A percentile compares a stretch with the other conserved stretches of the same genome.
Conservation (phyloP, 306 rosid genomes). For the Pterocarpus macrocarpus region DNA sequence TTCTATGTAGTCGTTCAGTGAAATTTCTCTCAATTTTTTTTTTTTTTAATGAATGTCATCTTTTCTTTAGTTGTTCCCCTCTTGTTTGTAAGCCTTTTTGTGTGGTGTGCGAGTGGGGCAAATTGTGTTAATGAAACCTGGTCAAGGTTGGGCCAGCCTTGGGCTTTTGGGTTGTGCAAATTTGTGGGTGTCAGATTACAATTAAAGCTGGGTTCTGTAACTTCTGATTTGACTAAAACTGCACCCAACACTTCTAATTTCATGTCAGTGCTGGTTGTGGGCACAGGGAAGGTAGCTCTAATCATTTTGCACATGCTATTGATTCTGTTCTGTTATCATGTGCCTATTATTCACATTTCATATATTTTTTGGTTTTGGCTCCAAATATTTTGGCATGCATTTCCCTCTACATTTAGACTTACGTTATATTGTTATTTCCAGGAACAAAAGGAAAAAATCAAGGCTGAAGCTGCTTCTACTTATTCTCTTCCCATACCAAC, state of each 20-base stretch:
- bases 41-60: neutral
- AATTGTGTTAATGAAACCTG: conserved; percentile 33
- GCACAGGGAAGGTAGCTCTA: neutral
- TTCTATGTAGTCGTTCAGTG: conserved; percentile 16
- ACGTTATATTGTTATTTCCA: conserved; percentile 49
- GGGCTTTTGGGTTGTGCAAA: conserved; percentile 23
- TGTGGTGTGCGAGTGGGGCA: conserved; percentile 29
- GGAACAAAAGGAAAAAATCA: conserved; percentile 81
- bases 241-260: conserved; percentile 23
- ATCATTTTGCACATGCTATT: conserved; percentile 10
- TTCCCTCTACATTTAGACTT: conserved; percentile 36
- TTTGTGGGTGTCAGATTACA: conserved; percentile 31
- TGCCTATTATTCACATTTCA: conserved; percentile 11
- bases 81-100: conserved; percentile 16
- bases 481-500: conserved; percentile 58
- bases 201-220: conserved; percentile 20
- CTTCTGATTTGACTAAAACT: neutral
- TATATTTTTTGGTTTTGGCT: neutral
- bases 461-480: conserved; percentile 77
- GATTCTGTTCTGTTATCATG: conserved; percentile 21
- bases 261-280: neutral
- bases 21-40: conserved; percentile 9
- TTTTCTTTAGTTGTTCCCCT: conserved; percentile 19
- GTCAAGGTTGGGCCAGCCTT: neutral
- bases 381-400: conserved; percentile 5